Conservation (phyloP, 2,329 filamentous ascomycete species). For the Falciphora oryzae region DNA sequence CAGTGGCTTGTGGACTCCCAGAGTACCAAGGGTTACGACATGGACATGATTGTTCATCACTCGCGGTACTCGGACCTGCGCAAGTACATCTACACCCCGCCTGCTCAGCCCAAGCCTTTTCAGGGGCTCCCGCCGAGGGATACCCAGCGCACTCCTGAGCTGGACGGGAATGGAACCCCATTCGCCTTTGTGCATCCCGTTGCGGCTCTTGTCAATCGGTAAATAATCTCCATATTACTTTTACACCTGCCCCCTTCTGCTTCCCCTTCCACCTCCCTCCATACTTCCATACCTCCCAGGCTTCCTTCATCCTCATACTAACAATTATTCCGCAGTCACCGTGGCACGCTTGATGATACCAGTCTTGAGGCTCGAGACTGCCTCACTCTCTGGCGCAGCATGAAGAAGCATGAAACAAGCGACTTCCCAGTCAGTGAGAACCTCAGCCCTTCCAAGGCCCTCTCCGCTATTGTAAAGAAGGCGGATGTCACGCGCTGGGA, state of each 20-base stretch:
- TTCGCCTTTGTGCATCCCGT: conserved; percentile 64
- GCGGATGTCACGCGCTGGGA: conserved; percentile 63
- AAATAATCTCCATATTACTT: background rate
- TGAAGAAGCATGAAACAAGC: conserved; percentile 51
- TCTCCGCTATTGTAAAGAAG: conserved; percentile 55
- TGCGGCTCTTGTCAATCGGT: conserved; percentile 53
- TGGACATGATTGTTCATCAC: conserved; percentile 63
- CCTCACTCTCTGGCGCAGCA: conserved; percentile 56
- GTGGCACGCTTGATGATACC: conserved; percentile 62
- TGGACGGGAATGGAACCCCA: conserved; percentile 38
- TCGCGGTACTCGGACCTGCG: conserved; percentile 70
- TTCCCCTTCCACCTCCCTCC: no score
- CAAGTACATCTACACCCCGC: conserved; percentile 63
- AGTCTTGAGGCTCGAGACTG: conserved; percentile 68
- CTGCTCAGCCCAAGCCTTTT: conserved; percentile 37
- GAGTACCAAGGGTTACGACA: conserved; percentile 52
- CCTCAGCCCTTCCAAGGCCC: conserved; percentile 42
- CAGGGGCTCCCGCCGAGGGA: conserved; percentile 39
- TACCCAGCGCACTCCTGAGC: conserved; percentile 35
- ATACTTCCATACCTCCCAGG: background rate
- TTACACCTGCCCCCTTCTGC: no score
- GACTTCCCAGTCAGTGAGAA: conserved; percentile 42
- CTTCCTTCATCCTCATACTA: conserved; percentile 15
- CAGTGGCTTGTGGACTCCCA: conserved; percentile 63
- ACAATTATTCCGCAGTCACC: conserved; percentile 29